Base-by-base conservation (phyloP, 495 filamentous ascomycete species). In the Daldinia loculata region DNA sequence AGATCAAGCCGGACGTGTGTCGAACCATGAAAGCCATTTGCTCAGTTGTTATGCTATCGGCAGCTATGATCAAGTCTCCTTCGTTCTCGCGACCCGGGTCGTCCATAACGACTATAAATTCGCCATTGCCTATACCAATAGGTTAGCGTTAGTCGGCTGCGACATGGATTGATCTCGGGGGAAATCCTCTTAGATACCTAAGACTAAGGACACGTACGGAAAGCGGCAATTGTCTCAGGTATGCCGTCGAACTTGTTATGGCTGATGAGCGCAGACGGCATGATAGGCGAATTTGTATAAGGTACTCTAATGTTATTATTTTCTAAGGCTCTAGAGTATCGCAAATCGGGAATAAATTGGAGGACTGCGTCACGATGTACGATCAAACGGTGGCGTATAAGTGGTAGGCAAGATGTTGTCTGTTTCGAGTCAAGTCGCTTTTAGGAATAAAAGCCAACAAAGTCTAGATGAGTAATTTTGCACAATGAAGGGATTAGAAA, bases 1-100 rank as follows among this genome's bases (percentile, higher is more conserved):
- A 98, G 83, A 99, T 90, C 55, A 93, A 86, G 70, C 95, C 95
- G 12, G 93, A 97, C 15, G 90, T 90, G 77, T 97, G 88, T 29
- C 94, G 92, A 71, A 99, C 88, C 86, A 99, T 89, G 80, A 98
- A 98, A 65, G 93, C 93, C 92, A 94, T 94, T 79, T 98, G 94
- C 57, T 92, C 86, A 15, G 93, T 84, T 22, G 95, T 98, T 74
- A 98, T 83, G 69, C 92, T 86, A 36, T 93, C 85, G 24, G 94
- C 96, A 57, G 96, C 93, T 74, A 98, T 95, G 79, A 99, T 97
- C 27, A 99, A 89, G 82, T 99, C 95, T 74, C 93, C 96, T 85
- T 99, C 96, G 80, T 98, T 98, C 78, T 99, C 96, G 76, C 95
- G 94, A 62, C 89, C 86, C 53, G 91, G 87, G 65, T 91, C 90